Evolutionary conservation across 1,139 yeast species (phyloP), one percentile per base, ranked within the genome.

Genomic region (Protomyces inundatus): DNA sequence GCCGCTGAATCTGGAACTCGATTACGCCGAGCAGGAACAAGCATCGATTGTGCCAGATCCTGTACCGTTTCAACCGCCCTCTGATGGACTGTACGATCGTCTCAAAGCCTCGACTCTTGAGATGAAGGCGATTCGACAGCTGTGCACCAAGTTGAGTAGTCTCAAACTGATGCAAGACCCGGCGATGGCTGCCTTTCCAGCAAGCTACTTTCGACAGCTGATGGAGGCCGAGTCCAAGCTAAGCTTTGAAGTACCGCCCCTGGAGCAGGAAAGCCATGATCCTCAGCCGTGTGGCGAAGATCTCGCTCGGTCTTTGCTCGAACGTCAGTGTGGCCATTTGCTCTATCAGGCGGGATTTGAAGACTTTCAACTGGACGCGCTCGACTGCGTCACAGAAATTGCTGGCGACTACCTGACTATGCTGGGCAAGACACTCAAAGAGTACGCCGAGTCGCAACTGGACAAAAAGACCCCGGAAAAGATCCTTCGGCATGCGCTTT

Each of bases 331-430:
- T 0, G 83, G 91, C 14, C 90, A 90, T 67, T 78, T 95, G 34
- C 85, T 90, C 0, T 93, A 93, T 98, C 88, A 90, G 64, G 86
- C 88, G 42, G 99, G 99, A 0, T 95, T 89, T 77, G 98, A 95
- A 76, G 80, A 86, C 0, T 83, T 95, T 0, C 90, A 89, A 69
- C 83, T 87, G 10, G 78, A 81, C 66, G 97, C 98, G 1, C 81
- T 89, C 33, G 88, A 88, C 67, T 82, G 90, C 1, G 76, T 95
- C 65, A 84, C 97, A 0, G 96, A 90, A 70, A 77, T 93, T 50
- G 95, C 97, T 0, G 93, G 88, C 54, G 86, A 82, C 66, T 91
- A 88, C 72, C 73, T 95, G 75, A 80, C 84, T 45, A 90, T 89
- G 71, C 77, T 93, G 59, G 88, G 88, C 12, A 83, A 82, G 68